phyloP scores from a whole-genome alignment of 2,329 filamentous ascomycete species.

The Juglanconis oblonga region DNA sequence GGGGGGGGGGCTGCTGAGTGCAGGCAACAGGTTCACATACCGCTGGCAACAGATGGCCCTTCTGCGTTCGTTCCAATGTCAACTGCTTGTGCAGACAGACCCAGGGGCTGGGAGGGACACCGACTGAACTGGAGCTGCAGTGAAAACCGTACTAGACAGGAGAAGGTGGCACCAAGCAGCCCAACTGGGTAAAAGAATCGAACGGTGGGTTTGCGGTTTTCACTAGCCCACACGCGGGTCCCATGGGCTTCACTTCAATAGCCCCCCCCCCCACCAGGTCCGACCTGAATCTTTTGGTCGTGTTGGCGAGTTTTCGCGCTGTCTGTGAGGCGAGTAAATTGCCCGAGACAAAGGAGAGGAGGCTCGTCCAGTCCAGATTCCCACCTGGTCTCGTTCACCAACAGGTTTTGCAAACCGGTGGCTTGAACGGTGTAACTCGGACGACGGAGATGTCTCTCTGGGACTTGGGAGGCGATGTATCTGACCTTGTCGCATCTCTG shows the following conservation, averaged over 20 bases:
- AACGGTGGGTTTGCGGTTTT: not conserved
- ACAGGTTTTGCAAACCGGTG: not conserved
- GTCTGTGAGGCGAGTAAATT: not conserved
- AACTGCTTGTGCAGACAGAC: not conserved
- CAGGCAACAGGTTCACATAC: no score
- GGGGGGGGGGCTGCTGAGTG: no score
- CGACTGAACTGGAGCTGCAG: not conserved
- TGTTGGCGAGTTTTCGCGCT: not conserved
- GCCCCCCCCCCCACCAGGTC: not conserved
- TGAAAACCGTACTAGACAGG: not conserved
- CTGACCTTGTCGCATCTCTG: no score
- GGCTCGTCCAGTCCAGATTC: not conserved
- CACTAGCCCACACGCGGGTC: not conserved
- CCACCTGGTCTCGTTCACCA: not conserved
- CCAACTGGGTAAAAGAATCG: not conserved
- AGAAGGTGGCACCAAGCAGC: not conserved
- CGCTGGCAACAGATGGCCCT: no score
- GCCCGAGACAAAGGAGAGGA: not conserved
- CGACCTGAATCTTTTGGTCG: not conserved
- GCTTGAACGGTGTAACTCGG: not conserved
- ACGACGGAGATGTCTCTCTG: not conserved
- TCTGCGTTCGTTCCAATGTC: not conserved
- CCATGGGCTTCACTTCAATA: not conserved
- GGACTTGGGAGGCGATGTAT: not conserved
- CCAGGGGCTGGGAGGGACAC: not conserved